Percentiles rank a stretch among this genome's conserved stretches.
Evolutionary conservation across 176 grass and related monocot genomes (phyloP).

Genomic region (Phoenix dactylifera): DNA sequence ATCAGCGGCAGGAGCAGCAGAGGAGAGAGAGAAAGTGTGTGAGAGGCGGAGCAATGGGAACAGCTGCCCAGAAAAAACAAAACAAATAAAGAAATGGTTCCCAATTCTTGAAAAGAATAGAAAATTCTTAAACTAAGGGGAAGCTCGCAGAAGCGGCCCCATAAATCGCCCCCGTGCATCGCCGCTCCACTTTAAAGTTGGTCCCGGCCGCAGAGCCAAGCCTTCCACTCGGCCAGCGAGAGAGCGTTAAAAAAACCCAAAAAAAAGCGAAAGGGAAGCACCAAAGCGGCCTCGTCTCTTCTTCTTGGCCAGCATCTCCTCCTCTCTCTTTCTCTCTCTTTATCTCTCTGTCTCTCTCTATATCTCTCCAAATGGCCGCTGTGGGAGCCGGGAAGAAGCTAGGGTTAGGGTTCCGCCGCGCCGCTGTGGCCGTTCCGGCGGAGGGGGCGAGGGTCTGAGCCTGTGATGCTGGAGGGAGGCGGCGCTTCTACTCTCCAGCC

Average conservation of each 20-base stretch:
- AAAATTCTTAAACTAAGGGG: not conserved
- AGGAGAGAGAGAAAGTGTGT: not conserved
- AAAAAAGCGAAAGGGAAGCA: too few species aligned
- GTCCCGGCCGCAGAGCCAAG: too few species aligned
- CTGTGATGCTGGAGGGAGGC: constrained; percentile 8
- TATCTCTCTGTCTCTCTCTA: not conserved
- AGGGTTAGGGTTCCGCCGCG: constrained; percentile 27
- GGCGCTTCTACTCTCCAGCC: not conserved
- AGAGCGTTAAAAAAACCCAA: too few species aligned
- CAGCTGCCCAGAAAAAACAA: not conserved
- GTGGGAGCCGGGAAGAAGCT: constrained; percentile 4
- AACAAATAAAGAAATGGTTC: not conserved
- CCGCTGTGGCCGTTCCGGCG: not conserved
- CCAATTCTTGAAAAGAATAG: constrained; percentile 27
- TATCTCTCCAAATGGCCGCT: constrained; percentile 9
- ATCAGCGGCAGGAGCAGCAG: too few species aligned
- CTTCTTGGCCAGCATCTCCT: constrained; percentile 5
- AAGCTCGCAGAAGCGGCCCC: constrained; percentile 11
- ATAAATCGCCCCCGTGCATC: too few species aligned
- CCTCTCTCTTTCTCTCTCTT: not conserved
- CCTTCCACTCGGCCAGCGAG: too few species aligned
- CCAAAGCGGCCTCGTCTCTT: constrained; percentile 13
- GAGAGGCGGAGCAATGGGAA: not conserved
- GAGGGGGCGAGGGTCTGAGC: not conserved
- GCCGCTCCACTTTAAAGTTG: too few species aligned